Conservation (phyloP, 2,329 filamentous ascomycete genomes). For the Eutypella sp. region DNA sequence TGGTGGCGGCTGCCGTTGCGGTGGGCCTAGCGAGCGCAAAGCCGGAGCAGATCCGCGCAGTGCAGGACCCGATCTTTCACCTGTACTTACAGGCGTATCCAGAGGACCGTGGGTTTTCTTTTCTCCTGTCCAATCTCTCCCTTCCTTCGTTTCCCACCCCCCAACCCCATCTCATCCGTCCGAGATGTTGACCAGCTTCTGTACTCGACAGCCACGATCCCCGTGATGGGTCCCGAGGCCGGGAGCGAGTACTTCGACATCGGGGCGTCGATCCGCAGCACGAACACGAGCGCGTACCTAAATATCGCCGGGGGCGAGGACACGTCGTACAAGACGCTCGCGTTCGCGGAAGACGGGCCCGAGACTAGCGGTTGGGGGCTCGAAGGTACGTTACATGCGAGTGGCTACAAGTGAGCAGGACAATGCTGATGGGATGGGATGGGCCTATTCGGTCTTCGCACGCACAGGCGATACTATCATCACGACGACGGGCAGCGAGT, state of each 20-base stretch:
- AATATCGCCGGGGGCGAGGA: conserved; percentile 39
- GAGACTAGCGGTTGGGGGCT: conserved; percentile 46
- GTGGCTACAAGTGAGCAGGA: too few species aligned
- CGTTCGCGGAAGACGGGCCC: conserved; percentile 35
- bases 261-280: conserved; percentile 42
- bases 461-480: conserved; percentile 22
- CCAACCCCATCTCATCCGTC: background rate
- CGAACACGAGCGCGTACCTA: conserved; percentile 42
- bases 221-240: conserved; percentile 47
- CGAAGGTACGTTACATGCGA: conserved; percentile 30
- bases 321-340: conserved; percentile 48
- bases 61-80: conserved; percentile 46
- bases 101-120: conserved; percentile 30
- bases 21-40: conserved; percentile 27
- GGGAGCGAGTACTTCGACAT: conserved; percentile 46
- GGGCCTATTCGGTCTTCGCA: too few species aligned
- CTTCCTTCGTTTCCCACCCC: background rate
- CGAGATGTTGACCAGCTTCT: background rate
- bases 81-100: conserved; percentile 45
- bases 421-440: too few species aligned
- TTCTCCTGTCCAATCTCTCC: conserved; percentile 5
- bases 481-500: conserved; percentile 18
- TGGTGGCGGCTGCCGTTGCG: conserved; percentile 14
- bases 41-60: conserved; percentile 45
- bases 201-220: conserved; percentile 29